Percentiles rank a stretch among this genome's conserved stretches.
Conservation (phyloP, 768 basidiomycete genomes). For the Gautieria morchelliformis region DNA sequence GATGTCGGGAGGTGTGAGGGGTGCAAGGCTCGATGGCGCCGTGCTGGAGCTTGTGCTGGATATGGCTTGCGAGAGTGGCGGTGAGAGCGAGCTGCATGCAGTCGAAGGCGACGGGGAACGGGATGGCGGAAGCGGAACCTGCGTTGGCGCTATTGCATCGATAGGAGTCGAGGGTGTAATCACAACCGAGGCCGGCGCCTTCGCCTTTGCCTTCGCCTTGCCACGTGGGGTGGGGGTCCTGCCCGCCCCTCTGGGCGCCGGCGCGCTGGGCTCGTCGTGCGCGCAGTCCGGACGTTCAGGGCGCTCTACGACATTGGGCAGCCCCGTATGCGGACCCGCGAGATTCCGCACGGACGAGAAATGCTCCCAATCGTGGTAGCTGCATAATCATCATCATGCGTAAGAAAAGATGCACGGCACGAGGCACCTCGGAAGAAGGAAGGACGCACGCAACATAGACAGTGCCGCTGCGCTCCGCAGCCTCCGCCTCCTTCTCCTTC, state of each 20-base stretch:
- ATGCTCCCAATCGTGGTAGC: conserved; percentile 89
- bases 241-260: not conserved
- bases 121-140: conserved; percentile 27
- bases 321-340: conserved; percentile 70
- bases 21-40: not conserved
- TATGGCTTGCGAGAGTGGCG: conserved; percentile 1
- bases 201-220: not conserved
- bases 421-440: not conserved
- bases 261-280: conserved; percentile 20
- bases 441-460: conserved; percentile 83
- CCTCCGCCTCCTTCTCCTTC: conserved; percentile 16
- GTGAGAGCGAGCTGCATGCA: not conserved
- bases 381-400: not conserved
- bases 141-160: conserved; percentile 1
- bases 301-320: conserved; percentile 53
- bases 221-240: not conserved
- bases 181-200: not conserved
- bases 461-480: conserved; percentile 27
- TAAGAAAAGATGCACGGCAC: not conserved
- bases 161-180: not conserved
- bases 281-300: conserved; percentile 19
- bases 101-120: conserved; percentile 23
- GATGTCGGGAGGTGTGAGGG: not conserved
- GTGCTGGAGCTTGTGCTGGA: not conserved
- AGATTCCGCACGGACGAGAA: conserved; percentile 90